These are phyloP conservation scores for Ascocoryne sarcoides DNA, from an alignment of 2,329 filamentous ascomycete species.

Conservation along the genomic window DNA sequence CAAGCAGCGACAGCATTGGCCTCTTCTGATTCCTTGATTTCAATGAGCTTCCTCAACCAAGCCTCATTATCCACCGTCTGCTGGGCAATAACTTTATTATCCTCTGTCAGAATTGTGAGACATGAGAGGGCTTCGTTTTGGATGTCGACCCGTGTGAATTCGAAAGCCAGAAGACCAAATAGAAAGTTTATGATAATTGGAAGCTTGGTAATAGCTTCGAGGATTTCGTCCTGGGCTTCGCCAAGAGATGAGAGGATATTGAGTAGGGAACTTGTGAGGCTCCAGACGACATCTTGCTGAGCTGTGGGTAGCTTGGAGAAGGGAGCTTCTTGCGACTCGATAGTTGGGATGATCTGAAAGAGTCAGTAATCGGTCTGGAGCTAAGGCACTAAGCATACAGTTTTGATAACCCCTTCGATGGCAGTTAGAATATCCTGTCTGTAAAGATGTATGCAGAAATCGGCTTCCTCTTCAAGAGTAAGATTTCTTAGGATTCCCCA, in stretches of 20 bases:
- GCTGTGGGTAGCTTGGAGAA: conserved; percentile 43
- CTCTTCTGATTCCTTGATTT: conserved; percentile 39
- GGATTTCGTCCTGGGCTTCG: conserved; percentile 52
- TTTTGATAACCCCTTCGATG: conserved; percentile 45
- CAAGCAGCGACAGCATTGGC: conserved; percentile 48
- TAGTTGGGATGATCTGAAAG: conserved; percentile 24
- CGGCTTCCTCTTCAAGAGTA: conserved; percentile 53
- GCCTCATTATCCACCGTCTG: conserved; percentile 39
- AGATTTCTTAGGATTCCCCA: conserved; percentile 58
- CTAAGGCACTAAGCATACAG: conserved; percentile 36
- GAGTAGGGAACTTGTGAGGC: conserved; percentile 44
- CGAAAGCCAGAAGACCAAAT: conserved; percentile 40
- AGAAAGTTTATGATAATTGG: conserved; percentile 43
- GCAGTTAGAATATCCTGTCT: conserved; percentile 53
- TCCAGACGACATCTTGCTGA: conserved; percentile 45
- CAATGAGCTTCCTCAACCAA: conserved; percentile 41
- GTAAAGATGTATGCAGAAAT: conserved; percentile 58
- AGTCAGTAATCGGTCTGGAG: neutral
- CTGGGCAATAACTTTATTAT: conserved; percentile 45
- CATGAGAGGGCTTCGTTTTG: conserved; percentile 43
- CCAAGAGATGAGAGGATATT: conserved; percentile 45
- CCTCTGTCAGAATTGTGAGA: conserved; percentile 50
- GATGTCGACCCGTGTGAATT: conserved; percentile 31
- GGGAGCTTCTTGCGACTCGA: conserved; percentile 29
- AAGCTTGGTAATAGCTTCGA: conserved; percentile 43